phyloP scores from a whole-genome alignment of 2,329 filamentous ascomycete species.

The Diaporthe amygdali region DNA sequence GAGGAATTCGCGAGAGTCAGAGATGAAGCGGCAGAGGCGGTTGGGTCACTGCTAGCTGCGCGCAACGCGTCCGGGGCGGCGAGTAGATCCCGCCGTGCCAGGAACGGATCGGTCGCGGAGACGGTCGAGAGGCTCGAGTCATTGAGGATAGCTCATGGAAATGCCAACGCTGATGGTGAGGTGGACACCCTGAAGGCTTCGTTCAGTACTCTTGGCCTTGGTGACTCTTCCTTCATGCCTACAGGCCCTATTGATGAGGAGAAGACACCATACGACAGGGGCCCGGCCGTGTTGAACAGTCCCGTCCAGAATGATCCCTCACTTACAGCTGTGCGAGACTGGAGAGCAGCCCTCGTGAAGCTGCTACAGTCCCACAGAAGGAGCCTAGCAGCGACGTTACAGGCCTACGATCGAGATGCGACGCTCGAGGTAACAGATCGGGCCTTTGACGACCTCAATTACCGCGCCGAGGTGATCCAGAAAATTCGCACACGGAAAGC shows the following conservation, averaged over 20 bases:
- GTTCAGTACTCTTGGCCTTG: neutral
- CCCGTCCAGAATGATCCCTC: constrained; percentile 28
- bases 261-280: neutral
- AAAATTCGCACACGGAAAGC: neutral
- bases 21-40: constrained; percentile 46
- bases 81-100: neutral
- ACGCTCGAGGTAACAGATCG: constrained; percentile 48
- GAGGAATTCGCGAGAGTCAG: constrained; percentile 48
- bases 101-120: constrained; percentile 14
- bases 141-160: constrained; percentile 14
- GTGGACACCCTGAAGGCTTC: constrained; percentile 6
- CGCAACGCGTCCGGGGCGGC: constrained; percentile 32
- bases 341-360: constrained; percentile 47
- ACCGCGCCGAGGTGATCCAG: constrained; percentile 46
- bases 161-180: constrained; percentile 31
- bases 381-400: constrained; percentile 51
- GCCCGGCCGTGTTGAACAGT: too few species aligned
- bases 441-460: constrained; percentile 47
- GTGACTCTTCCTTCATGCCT: neutral
- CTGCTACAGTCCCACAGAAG: constrained; percentile 46
- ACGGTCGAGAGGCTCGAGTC: constrained; percentile 17
- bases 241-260: neutral
- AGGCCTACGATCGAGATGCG: constrained; percentile 48
- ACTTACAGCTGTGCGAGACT: constrained; percentile 48
- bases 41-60: constrained; percentile 45